A percentile compares a stretch with the other conserved stretches of the same genome.
Conservation (phyloP, 176 grass and related monocot genomes). For the Ampelocalamus luodianensis region DNA sequence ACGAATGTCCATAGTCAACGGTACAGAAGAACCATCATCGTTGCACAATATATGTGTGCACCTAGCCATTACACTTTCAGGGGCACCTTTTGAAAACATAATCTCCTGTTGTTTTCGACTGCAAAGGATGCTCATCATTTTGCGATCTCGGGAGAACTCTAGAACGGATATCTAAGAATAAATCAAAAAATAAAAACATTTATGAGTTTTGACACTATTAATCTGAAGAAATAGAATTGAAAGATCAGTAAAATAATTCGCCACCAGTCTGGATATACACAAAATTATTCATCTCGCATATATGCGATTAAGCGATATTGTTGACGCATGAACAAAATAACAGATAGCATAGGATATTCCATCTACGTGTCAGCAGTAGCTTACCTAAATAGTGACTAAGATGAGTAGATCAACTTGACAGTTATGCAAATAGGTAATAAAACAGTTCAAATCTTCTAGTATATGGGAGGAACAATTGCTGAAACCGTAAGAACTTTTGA, state of each 20-base stretch:
- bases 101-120: conserved; percentile 92
- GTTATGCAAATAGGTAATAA: conserved; percentile 24
- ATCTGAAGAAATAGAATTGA: conserved; percentile 31
- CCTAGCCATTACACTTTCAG: conserved; percentile 85
- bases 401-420: background rate
- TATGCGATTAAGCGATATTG: background rate
- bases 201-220: conserved; percentile 38
- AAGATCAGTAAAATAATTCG: conserved; percentile 10
- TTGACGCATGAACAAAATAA: background rate
- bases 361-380: background rate
- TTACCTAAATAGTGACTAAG: conserved; percentile 12
- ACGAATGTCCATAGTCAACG: conserved; percentile 79
- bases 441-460: conserved; percentile 3
- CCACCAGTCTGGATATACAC: background rate
- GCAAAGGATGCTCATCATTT: conserved; percentile 99
- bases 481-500: background rate
- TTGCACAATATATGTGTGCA: conserved; percentile 98
- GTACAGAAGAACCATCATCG: conserved; percentile 89
- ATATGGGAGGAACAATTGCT: conserved; percentile 21
- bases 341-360: conserved; percentile 8
- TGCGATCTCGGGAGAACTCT: conserved; percentile 95
- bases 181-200: conserved; percentile 41
- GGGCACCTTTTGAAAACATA: conserved; percentile 99
- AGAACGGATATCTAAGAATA: conserved; percentile 81
- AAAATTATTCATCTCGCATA: background rate